Percentiles rank a stretch among this genome's conserved stretches.
Evolutionary conservation across 768 basidiomycete species (phyloP).

Genomic region (Leccinum sublutescens): DNA sequence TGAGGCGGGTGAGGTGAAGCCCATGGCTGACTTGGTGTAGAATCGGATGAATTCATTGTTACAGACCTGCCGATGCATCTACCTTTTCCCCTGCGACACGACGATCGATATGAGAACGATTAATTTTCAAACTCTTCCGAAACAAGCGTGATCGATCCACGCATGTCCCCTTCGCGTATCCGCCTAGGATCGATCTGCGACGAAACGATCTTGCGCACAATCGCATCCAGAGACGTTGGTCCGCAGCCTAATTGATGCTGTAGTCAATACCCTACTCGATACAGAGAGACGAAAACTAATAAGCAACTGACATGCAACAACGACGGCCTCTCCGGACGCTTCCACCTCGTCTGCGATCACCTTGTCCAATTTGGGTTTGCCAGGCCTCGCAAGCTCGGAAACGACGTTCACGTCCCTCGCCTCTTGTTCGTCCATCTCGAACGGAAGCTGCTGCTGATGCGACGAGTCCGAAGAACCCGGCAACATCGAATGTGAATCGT

Average conservation of each 20-base stretch:
- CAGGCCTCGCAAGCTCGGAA: slow-evolving; percentile 61
- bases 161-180: slow-evolving; percentile 53
- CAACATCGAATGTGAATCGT: neutral
- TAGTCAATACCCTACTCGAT: neutral
- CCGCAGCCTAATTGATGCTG: slow-evolving; percentile 57
- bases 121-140: slow-evolving; percentile 69
- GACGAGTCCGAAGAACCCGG: neutral
- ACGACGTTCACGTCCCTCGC: slow-evolving; percentile 56
- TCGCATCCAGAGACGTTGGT: slow-evolving; percentile 63
- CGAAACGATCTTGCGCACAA: slow-evolving; percentile 65
- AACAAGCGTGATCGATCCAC: slow-evolving; percentile 57
- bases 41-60: neutral
- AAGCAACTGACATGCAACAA: slow-evolving; percentile 64
- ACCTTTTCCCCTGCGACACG: neutral
- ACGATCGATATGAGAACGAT: slow-evolving; percentile 8
- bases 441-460: slow-evolving; percentile 10
- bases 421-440: slow-evolving; percentile 58
- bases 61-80: neutral
- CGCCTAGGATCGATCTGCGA: slow-evolving; percentile 55
- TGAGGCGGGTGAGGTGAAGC: too few species aligned
- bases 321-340: slow-evolving; percentile 49
- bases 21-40: too few species aligned
- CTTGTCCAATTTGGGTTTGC: slow-evolving; percentile 61
- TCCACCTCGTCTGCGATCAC: slow-evolving; percentile 67
- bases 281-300: too few species aligned